Conservation (phyloP, 306 rosid genomes). For the Herpetospermum pedunculosum region DNA sequence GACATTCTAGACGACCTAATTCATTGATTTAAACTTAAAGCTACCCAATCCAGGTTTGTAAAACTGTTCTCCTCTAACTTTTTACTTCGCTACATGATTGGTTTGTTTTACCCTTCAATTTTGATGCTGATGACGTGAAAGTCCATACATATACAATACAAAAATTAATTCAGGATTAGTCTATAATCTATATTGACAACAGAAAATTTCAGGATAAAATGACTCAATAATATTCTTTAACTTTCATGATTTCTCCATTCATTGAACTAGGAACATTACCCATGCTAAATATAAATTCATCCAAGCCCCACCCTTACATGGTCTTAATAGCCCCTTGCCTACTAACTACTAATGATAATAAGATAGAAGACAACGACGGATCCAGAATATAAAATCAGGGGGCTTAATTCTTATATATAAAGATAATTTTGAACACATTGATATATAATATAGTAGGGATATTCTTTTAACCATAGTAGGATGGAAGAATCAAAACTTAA, state of each 20-base stretch:
- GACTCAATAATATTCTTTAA: background rate
- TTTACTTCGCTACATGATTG: background rate
- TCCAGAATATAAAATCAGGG: too few species aligned
- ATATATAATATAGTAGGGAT: too few species aligned
- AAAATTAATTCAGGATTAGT: background rate
- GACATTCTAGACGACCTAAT: conserved; percentile 38
- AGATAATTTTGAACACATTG: too few species aligned
- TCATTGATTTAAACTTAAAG: conserved; percentile 26
- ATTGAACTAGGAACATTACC: background rate
- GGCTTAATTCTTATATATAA: too few species aligned
- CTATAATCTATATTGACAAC: background rate
- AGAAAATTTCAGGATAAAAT: background rate
- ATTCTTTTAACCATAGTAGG: too few species aligned
- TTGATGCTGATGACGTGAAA: background rate
- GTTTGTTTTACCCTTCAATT: background rate
- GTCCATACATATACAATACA: background rate
- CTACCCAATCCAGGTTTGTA: background rate
- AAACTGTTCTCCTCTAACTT: background rate
- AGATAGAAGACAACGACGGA: too few species aligned
- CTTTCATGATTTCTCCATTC: background rate
- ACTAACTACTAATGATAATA: too few species aligned
- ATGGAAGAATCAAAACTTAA: too few species aligned
- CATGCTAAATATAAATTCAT: background rate
- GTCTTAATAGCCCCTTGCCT: background rate
- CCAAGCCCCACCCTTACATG: background rate